These are phyloP conservation scores for Fusarium mundagurra DNA, from an alignment of 2,329 filamentous ascomycete species.

Conservation along the genomic window DNA sequence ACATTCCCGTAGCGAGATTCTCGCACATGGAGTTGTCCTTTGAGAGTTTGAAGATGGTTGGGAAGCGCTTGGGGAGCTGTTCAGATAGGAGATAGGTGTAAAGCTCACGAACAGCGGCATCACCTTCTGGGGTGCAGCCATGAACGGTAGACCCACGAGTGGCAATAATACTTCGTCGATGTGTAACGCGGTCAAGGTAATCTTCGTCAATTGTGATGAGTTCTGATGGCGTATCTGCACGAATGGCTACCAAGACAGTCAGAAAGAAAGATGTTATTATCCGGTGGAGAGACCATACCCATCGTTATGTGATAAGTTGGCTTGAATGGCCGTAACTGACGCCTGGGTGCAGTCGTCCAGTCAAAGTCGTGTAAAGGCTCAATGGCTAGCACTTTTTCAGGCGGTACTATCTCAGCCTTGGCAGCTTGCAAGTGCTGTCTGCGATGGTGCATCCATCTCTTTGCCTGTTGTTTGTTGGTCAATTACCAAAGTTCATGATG, in stretches of 20 bases:
- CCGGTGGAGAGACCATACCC: neutral
- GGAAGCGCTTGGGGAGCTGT: constrained; percentile 61
- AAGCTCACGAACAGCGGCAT: constrained; percentile 56
- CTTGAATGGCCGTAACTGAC: constrained; percentile 19
- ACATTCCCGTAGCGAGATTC: constrained; percentile 53
- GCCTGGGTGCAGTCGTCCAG: constrained; percentile 16
- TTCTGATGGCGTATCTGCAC: constrained; percentile 56
- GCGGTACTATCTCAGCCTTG: neutral
- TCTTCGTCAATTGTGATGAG: constrained; percentile 63
- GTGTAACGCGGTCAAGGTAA: constrained; percentile 57
- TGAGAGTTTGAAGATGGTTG: constrained; percentile 57
- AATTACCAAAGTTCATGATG: neutral
- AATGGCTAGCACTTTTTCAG: constrained; percentile 6
- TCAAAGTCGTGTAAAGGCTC: constrained; percentile 20
- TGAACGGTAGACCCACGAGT: constrained; percentile 47
- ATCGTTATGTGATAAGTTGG: constrained; percentile 33
- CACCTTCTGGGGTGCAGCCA: constrained; percentile 53
- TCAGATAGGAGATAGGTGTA: constrained; percentile 58
- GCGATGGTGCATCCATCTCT: constrained; percentile 31
- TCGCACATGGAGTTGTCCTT: constrained; percentile 45
- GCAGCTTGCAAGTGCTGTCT: constrained; percentile 2
- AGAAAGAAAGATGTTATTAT: rapidly evolving
- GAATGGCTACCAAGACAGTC: constrained; percentile 49
- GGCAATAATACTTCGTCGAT: constrained; percentile 52
- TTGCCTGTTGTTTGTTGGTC: constrained; percentile 9